Conservation (phyloP, 345 rosid species). For the Populus pruinosa region DNA sequence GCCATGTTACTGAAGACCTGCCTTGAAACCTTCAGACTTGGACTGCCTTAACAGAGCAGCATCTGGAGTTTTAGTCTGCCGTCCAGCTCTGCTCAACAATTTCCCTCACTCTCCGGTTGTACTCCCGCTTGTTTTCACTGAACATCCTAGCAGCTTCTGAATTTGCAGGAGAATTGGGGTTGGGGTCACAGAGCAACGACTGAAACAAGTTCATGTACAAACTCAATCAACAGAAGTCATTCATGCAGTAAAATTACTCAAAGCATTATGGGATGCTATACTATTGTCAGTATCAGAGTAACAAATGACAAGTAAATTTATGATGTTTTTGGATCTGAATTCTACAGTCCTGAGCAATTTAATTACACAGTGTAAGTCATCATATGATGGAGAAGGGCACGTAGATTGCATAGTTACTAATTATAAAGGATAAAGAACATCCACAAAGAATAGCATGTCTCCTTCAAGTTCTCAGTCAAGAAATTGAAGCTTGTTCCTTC, state of each 20-base stretch:
- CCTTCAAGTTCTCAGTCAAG: background rate
- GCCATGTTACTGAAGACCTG: constrained; percentile 2
- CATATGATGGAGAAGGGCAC: too few species aligned
- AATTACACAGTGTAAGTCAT: too few species aligned
- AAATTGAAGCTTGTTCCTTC: background rate
- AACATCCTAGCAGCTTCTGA: constrained; percentile 99
- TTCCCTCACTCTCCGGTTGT: constrained; percentile 85
- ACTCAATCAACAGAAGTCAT: background rate
- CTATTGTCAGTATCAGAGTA: background rate
- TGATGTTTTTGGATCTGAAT: background rate
- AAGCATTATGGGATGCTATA: background rate
- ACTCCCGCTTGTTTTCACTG: constrained; percentile 86
- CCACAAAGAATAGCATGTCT: too few species aligned
- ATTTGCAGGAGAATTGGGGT: constrained; percentile 96
- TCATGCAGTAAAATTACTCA: background rate
- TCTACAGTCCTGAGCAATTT: too few species aligned
- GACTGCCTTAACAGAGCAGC: background rate
- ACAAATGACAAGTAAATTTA: background rate
- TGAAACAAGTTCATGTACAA: constrained; percentile 18
- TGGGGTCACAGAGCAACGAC: constrained; percentile 95
- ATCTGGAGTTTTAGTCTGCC: constrained; percentile 47
- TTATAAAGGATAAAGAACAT: too few species aligned
- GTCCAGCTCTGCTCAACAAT: constrained; percentile 94
- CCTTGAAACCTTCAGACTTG: constrained; percentile 9
- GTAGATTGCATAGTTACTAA: too few species aligned